Evolutionary conservation across 257 asterid species (phyloP).

Genomic region (Perilla frutescens): DNA sequence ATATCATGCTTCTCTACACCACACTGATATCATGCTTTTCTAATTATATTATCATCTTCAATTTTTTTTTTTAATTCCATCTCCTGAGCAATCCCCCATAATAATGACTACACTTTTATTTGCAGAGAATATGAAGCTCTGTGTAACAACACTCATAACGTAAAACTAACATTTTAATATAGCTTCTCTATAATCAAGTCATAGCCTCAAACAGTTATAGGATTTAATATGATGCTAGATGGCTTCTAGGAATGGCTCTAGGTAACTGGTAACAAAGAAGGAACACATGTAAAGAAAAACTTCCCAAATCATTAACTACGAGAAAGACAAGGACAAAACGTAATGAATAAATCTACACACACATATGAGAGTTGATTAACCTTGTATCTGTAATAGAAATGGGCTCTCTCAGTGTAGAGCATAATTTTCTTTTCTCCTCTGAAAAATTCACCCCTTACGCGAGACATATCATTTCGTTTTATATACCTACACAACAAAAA

Average conservation of each 20-base stretch:
- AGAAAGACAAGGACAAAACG: constrained; percentile 10
- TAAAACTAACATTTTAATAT: neutral
- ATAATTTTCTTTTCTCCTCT: constrained; percentile 79
- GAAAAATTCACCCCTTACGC: constrained; percentile 83
- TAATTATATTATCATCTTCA: too few relatives aligned
- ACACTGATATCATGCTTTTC: too few relatives aligned
- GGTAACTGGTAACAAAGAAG: neutral
- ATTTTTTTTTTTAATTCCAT: too few relatives aligned
- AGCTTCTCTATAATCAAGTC: neutral
- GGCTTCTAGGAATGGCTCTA: constrained; percentile 4
- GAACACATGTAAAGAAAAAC: neutral
- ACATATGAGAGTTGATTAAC: constrained; percentile 39
- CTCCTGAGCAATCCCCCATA: neutral
- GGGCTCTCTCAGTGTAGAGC: constrained; percentile 97
- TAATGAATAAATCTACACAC: constrained; percentile 6
- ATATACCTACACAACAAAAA: constrained; percentile 59
- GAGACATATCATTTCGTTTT: constrained; percentile 81
- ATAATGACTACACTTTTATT: neutral
- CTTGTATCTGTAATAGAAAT: constrained; percentile 97
- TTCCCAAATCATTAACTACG: neutral
- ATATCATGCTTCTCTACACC: too few relatives aligned
- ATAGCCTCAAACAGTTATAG: neutral
- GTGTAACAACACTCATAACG: neutral
- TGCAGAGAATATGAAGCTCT: neutral
- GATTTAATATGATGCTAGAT: constrained; percentile 6